Percentiles rank a stretch among this genome's conserved stretches.
These are phyloP conservation scores for Friedmanniomyces simplex DNA, from an alignment of 495 filamentous ascomycete genomes.

Conservation along the genomic window DNA sequence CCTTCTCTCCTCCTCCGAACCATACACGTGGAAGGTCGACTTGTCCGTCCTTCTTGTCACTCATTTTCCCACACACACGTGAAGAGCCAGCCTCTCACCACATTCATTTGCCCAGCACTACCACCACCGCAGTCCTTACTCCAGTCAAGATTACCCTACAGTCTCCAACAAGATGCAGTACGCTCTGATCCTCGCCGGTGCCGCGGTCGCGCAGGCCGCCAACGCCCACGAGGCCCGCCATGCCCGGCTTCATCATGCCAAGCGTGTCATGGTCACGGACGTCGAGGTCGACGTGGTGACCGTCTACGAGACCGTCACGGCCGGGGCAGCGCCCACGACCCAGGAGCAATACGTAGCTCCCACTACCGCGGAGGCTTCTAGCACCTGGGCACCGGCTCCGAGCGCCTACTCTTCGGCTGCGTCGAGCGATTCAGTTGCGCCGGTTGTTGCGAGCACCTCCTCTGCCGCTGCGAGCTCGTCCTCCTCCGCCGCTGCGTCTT, in stretches of 20 bases:
- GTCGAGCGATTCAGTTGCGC: not conserved
- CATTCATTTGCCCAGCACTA: not conserved
- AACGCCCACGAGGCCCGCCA: not conserved
- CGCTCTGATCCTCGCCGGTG: constrained; percentile 4
- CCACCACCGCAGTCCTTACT: not conserved
- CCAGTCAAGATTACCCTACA: not conserved
- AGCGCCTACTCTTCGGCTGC: not conserved
- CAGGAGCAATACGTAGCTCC: not conserved
- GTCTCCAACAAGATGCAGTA: constrained; percentile 1
- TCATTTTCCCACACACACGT: not conserved
- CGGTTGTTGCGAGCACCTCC: not conserved
- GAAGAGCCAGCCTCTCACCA: constrained; percentile 4
- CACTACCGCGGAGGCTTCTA: not conserved
- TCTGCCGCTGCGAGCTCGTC: not conserved
- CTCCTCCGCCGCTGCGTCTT: no score
- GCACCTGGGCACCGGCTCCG: not conserved
- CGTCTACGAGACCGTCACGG: not conserved
- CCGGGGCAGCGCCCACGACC: not conserved
- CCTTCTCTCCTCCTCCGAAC: not conserved
- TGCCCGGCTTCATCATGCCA: constrained; percentile 3
- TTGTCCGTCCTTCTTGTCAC: not conserved
- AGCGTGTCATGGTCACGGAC: not conserved
- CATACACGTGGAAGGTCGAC: not conserved
- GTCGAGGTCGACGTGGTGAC: constrained; percentile 6
- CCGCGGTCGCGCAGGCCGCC: not conserved